Base-by-base conservation (phyloP, 257 asterid genomes). In the Gentiana dahurica region DNA sequence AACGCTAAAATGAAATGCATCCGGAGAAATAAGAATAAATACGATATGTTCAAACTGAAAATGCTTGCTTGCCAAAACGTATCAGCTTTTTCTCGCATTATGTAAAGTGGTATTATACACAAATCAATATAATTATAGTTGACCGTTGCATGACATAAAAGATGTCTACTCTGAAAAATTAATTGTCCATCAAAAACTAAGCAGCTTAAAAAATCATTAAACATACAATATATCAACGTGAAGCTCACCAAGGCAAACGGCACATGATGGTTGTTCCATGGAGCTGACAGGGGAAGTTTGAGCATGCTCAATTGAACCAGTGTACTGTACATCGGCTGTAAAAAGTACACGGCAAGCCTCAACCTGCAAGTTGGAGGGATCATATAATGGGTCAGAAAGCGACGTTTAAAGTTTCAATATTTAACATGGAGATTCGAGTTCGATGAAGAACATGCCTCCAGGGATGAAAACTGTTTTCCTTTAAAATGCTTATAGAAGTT, bases 181-280 rank as follows among this genome's bases (percentile, higher is more conserved):
- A 6, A 59, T 34, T 34, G 2, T 4, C 33, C 2, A 47, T 1
- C 12, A 41, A n/a, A 58, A 24, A 5, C 6, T 12, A 60, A 34
- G 32, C 13, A 4, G 10, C 35, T 9, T 33, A 56, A 32, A 41
- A 15, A 7, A 3, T 35, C 2, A 8, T 8, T 12, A 9, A 35
- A 8, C n/a, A 8, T 4, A 24, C 0, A n/a, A 56, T 9, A 37
- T 5, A 8, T 8, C 13, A 55, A 55, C 2, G 34, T 24, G 13
- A 44, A 41, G 38, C 65, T 54, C 84, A 92, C 98, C 98, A 63
- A 92, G 98, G 75, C 98, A 92, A 60, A 88, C 98, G 32, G 97
- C 91, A 71, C 97, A 92, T 15, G 86, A 80, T 1, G 97, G 85
- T 73, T 80, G 93, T 68, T 92, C 98, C 54, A 67, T 69, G 68